Evolutionary conservation across 2,329 filamentous ascomycete genomes (phyloP).

Genomic region (Malbranchea zuffiana): DNA sequence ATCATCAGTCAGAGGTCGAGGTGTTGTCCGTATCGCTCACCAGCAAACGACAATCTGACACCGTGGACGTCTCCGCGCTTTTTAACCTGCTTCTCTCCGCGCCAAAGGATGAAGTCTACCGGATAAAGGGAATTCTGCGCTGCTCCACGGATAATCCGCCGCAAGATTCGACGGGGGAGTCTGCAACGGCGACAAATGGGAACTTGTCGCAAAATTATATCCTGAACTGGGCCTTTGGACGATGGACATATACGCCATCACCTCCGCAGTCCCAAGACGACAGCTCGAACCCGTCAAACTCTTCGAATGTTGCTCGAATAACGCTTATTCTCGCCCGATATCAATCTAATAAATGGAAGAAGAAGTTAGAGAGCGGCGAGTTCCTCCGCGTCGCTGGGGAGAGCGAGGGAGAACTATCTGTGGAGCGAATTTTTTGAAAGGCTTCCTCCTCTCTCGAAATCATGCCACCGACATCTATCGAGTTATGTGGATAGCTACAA

Average conservation of each 20-base stretch:
- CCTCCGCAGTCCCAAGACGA: constrained; percentile 24
- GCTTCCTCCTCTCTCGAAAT: no score
- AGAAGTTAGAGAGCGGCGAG: constrained; percentile 34
- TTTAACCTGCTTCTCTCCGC: constrained; percentile 56
- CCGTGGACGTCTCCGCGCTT: constrained; percentile 50
- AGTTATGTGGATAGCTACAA: no score
- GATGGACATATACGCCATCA: constrained; percentile 73
- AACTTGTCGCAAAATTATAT: constrained; percentile 56
- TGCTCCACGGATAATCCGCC: constrained; percentile 31
- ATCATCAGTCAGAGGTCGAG: constrained; percentile 79
- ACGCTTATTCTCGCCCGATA: constrained; percentile 39
- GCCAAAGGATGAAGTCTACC: constrained; percentile 87
- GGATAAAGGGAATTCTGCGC: constrained; percentile 67
- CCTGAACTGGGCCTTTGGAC: constrained; percentile 93
- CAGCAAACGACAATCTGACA: constrained; percentile 32
- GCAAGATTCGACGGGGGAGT: constrained; percentile 37
- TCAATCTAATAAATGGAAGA: constrained; percentile 40
- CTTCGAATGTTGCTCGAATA: constrained; percentile 28
- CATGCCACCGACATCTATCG: no score
- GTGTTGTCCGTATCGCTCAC: constrained; percentile 71
- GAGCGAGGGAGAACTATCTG: background rate
- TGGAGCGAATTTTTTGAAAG: no score
- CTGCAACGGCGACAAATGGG: constrained; percentile 5
- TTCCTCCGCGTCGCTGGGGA: constrained; percentile 15
- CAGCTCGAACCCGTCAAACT: constrained; percentile 1